Evolutionary conservation across 306 rosid genomes (phyloP), one percentile per base, ranked within the genome.

Genomic region (Quercus glauca): DNA sequence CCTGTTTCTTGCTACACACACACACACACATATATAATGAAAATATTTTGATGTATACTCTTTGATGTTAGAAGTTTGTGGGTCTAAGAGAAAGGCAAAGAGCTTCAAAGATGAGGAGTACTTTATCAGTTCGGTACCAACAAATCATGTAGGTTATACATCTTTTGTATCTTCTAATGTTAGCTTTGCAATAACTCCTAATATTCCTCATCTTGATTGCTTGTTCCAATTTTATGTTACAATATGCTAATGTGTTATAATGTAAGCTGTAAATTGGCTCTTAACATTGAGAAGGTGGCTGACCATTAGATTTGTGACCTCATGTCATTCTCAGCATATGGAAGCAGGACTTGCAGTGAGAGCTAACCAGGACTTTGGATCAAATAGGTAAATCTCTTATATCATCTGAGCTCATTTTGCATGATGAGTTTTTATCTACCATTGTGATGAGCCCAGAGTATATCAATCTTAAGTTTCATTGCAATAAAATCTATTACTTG

Each of bases 311-410:
- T 49, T 76, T 75, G 13, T 55, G 21, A 78, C 73, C 77, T 80
- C 55, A 57, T 80, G 26, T 76, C 65, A 73, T 73, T 85, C 61
- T 74, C 93, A 94, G 98, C 97, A 91, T 88, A 55, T 81, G 60
- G 99, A 92, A 84, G 90, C 95, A 17, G 99, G 99, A 83, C 97
- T 94, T 41, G 71, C 92, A 0, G 95, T 94, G 51, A 88, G 90
- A 86, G 97, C 91, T 52, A 90, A 88, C 59, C 88, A 83, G 64
- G 97, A 85, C 57, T 90, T 91, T 71, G 89, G 84, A 72, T 90
- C 97, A 63, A 91, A 94, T 78, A 90, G 99, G 97, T 92, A 88
- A 4, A 76, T 58, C 29, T 68, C 45, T 6, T 23, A 51, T 69
- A 33, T 43, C 25, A 37, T 18, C 21, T 20, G 20, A 26, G 72